Conservation (phyloP, 306 rosid genomes). For the Cyamopsis tetragonoloba region DNA sequence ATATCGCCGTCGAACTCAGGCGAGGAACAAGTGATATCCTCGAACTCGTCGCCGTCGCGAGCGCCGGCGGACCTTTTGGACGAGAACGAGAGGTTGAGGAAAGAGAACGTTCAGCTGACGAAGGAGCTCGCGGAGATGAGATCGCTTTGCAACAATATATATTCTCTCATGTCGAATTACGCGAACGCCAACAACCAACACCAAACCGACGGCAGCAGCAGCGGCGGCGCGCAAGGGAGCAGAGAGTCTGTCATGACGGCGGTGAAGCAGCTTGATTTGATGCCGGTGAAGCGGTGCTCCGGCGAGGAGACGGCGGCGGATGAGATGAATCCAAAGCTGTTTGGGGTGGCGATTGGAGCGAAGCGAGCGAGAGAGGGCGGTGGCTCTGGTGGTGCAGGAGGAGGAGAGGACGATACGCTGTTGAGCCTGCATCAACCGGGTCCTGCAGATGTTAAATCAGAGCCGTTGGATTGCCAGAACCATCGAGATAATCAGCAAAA, state of each 20-base stretch:
- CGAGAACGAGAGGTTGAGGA: slow-evolving; percentile 80
- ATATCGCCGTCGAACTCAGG: slow-evolving; percentile 62
- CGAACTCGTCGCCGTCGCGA: slow-evolving; percentile 52
- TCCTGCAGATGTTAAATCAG: slow-evolving; percentile 42
- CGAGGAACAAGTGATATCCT: slow-evolving; percentile 68
- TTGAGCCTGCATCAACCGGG: slow-evolving; percentile 43
- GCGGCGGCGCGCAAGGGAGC: slow-evolving; percentile 27
- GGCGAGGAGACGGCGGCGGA: slow-evolving; percentile 8
- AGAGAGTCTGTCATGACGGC: slow-evolving; percentile 35
- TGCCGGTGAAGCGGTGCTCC: slow-evolving; percentile 44
- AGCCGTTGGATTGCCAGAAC: slow-evolving; percentile 48
- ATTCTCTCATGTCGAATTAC: slow-evolving; percentile 59
- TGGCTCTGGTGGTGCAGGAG: slow-evolving; percentile 16
- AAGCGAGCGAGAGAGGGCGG: slow-evolving; percentile 58
- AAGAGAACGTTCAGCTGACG: slow-evolving; percentile 57
- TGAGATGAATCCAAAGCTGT: slow-evolving; percentile 48
- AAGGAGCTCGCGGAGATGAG: slow-evolving; percentile 74
- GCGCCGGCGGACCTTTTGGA: slow-evolving; percentile 63
- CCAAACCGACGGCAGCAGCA: slow-evolving; percentile 30
- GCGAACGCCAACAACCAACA: slow-evolving; percentile 5
- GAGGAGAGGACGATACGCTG: slow-evolving; percentile 40
- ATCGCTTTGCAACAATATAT: slow-evolving; percentile 71
- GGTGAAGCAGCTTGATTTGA: slow-evolving; percentile 47
- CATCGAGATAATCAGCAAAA: slow-evolving; percentile 30
- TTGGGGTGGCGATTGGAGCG: slow-evolving; percentile 61